Conservation (phyloP, 2,329 filamentous ascomycete genomes). For the Sporothrix brunneoviolacea region DNA sequence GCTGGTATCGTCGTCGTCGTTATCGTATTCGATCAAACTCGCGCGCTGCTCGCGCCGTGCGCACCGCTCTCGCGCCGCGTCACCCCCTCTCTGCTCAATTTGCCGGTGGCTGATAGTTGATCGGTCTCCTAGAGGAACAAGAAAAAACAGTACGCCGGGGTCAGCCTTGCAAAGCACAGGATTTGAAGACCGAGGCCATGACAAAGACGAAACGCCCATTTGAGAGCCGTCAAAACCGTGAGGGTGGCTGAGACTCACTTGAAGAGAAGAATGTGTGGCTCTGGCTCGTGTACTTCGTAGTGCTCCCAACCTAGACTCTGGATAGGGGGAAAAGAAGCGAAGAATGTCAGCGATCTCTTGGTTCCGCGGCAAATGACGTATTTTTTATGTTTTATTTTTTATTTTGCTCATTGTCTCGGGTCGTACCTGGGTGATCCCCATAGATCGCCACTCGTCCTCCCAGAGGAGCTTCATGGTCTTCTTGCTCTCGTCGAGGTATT, state of each 20-base stretch:
- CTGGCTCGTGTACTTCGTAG: constrained; percentile 97
- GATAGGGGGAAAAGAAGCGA: neutral
- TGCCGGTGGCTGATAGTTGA: constrained; percentile 71
- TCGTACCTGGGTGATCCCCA: constrained; percentile 91
- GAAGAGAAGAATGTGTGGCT: constrained; percentile 96
- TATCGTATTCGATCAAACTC: neutral
- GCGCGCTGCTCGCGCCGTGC: neutral
- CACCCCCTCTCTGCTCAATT: too few species aligned
- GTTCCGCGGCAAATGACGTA: too few species aligned
- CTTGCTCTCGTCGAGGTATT: constrained; percentile 56
- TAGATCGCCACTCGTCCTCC: constrained; percentile 96
- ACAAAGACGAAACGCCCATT: too few species aligned
- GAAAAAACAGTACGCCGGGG: neutral
- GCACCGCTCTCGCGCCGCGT: too few species aligned
- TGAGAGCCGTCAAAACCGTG: too few species aligned
- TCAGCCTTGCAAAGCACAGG: neutral
- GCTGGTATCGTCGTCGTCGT: neutral
- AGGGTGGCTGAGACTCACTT: constrained; percentile 66
- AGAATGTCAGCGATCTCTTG: too few species aligned
- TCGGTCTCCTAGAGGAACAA: constrained; percentile 70
- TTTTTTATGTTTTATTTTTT: too few species aligned
- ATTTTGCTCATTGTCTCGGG: too few species aligned
- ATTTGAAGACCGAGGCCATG: too few species aligned
- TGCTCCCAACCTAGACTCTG: constrained; percentile 98
- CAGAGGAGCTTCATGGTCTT: constrained; percentile 93